Evolutionary conservation across 208 protist species (phyloP).

Genomic region (Leishmania turanica): DNA sequence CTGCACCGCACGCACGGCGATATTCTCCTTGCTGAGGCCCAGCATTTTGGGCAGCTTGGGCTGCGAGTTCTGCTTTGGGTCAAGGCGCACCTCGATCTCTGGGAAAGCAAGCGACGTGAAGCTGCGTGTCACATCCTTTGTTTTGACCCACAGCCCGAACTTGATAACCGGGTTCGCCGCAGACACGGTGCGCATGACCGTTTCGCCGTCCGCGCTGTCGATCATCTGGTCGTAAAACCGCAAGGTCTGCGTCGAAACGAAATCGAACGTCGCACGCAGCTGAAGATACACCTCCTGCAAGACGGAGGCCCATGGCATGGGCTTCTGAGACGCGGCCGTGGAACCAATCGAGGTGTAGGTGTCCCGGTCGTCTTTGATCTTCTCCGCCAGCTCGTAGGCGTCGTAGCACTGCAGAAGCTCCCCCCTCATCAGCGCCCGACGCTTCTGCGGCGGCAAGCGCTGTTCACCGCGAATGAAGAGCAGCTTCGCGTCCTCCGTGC

Average conservation of each 20-base stretch:
- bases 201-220: slow-evolving; percentile 80
- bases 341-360: slow-evolving; percentile 2
- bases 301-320: slow-evolving; percentile 25
- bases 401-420: slow-evolving; percentile 73
- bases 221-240: slow-evolving; percentile 84
- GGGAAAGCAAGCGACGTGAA: slow-evolving; percentile 81
- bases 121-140: slow-evolving; percentile 85
- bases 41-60: slow-evolving; percentile 87
- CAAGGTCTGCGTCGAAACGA: slow-evolving; percentile 69
- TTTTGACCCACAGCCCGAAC: slow-evolving; percentile 92
- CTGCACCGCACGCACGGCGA: slow-evolving; percentile 87
- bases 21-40: slow-evolving; percentile 90
- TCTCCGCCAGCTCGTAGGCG: slow-evolving; percentile 71
- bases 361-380: slow-evolving; percentile 70
- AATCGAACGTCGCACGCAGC: slow-evolving; percentile 75
- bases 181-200: slow-evolving; percentile 58
- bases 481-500: slow-evolving; percentile 15
- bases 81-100: slow-evolving; percentile 78
- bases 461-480: slow-evolving; percentile 67
- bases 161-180: slow-evolving; percentile 66
- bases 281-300: slow-evolving; percentile 67
- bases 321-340: slow-evolving; percentile 4
- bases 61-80: slow-evolving; percentile 73
- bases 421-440: slow-evolving; percentile 46
- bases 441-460: slow-evolving; percentile 43